A percentile compares a stretch with the other conserved stretches of the same genome.
These are phyloP conservation scores for Chlorella sp. DNA, from an alignment of 139 green algal species.

Conservation along the genomic window DNA sequence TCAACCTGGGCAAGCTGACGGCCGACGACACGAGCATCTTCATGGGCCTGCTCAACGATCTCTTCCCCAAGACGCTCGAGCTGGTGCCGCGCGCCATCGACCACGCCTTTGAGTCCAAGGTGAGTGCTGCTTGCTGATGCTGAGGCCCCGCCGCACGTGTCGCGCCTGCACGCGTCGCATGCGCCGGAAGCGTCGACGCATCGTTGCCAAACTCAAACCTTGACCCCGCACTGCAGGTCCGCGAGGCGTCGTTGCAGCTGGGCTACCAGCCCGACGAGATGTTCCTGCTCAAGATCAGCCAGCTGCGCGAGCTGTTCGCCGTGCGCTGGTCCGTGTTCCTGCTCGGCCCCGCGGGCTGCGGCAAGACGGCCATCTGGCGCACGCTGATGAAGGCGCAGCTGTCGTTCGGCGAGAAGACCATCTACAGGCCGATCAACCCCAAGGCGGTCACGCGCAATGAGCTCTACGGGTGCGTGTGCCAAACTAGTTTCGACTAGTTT, in stretches of 20 bases:
- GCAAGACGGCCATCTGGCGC: conserved; percentile 89
- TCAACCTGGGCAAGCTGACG: conserved; percentile 93
- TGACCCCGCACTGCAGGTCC: conserved; percentile 37
- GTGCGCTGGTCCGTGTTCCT: conserved; percentile 94
- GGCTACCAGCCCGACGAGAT: conserved; percentile 80
- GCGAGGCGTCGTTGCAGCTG: conserved; percentile 68
- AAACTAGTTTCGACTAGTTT: too few relatives aligned
- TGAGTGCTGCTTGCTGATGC: conserved; percentile 5
- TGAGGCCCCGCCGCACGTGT: too few relatives aligned
- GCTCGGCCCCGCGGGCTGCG: conserved; percentile 80
- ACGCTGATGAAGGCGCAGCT: conserved; percentile 82
- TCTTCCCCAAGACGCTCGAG: conserved; percentile 85
- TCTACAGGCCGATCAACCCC: conserved; percentile 79
- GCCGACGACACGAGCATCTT: conserved; percentile 87
- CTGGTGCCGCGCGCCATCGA: conserved; percentile 74
- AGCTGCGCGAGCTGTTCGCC: conserved; percentile 74
- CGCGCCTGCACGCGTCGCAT: too few relatives aligned
- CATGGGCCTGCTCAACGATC: conserved; percentile 86
- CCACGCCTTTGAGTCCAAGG: conserved; percentile 69
- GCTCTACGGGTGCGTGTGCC: conserved; percentile 82
- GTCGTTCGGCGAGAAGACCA: conserved; percentile 25
- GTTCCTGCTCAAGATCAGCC: conserved; percentile 88
- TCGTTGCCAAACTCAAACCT: not conserved
- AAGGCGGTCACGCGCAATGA: conserved; percentile 90
- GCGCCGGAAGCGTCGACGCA: too few relatives aligned